Evolutionary conservation across 169 alveolate genomes (phyloP).

Genomic region (Eimeria sp.): DNA sequence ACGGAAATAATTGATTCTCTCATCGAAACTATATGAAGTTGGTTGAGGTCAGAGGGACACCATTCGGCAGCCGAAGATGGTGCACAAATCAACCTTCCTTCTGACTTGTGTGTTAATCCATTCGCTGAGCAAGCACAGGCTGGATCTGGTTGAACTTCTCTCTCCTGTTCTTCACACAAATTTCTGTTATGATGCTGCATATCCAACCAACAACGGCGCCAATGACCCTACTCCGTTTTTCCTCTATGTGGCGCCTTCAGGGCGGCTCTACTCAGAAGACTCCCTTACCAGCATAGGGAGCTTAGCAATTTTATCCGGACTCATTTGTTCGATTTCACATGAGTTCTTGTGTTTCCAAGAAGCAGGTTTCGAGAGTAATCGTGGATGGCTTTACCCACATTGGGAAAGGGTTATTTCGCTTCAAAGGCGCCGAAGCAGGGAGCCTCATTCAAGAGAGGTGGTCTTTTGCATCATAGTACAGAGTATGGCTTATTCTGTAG

Average conservation of each 20-base stretch:
- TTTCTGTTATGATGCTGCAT: not conserved
- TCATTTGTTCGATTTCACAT: not conserved
- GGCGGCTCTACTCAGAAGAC: not conserved
- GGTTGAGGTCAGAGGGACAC: not conserved
- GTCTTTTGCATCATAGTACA: not conserved
- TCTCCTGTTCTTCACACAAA: not conserved
- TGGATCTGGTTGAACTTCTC: not conserved
- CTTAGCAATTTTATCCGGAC: not conserved
- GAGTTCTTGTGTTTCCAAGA: not conserved
- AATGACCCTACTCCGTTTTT: not conserved
- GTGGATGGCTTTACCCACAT: not conserved
- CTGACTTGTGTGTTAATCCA: not conserved
- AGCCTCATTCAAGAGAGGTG: not conserved
- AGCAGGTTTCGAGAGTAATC: not conserved
- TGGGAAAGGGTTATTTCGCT: not conserved
- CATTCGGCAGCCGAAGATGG: not conserved
- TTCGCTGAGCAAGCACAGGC: not conserved
- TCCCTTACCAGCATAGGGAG: not conserved
- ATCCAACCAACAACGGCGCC: not conserved
- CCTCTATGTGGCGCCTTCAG: not conserved
- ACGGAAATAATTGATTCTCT: not conserved
- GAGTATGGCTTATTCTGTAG: not conserved
- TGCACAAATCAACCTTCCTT: too few relatives aligned
- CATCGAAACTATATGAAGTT: too few relatives aligned
- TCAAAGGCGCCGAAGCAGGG: not conserved